Evolutionary conservation across 768 basidiomycete genomes (phyloP).

Genomic region (Sporobolomyces roseus): DNA sequence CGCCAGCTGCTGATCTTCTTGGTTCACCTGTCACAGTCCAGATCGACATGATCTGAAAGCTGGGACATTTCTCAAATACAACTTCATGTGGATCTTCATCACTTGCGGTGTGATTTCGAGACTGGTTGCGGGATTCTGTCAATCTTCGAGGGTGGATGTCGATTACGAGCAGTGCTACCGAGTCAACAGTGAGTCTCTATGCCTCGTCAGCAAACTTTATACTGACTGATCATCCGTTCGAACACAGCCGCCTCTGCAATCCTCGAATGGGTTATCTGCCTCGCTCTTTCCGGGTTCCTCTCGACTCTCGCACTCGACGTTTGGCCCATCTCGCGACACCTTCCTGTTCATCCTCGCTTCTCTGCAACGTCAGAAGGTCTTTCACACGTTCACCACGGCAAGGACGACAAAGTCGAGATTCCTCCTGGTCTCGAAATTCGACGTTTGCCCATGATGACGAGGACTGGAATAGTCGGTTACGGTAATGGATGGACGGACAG

Average conservation of each 20-base stretch:
- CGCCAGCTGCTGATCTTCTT: neutral
- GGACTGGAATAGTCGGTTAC: neutral
- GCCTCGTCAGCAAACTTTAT: too few species aligned
- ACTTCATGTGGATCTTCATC: neutral
- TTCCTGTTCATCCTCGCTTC: neutral
- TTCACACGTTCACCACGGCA: slow-evolving; percentile 6
- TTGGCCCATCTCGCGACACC: slow-evolving; percentile 23
- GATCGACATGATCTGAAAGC: slow-evolving; percentile 31
- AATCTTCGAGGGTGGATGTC: neutral
- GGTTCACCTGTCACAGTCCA: slow-evolving; percentile 4
- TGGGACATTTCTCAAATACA: slow-evolving; percentile 19
- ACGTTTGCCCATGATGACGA: slow-evolving; percentile 2
- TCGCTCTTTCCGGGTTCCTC: slow-evolving; percentile 10
- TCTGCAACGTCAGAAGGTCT: neutral
- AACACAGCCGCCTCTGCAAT: slow-evolving; percentile 27
- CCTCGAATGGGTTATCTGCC: slow-evolving; percentile 22
- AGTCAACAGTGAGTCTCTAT: slow-evolving; percentile 9
- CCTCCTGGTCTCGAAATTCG: neutral
- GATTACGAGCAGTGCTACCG: slow-evolving; percentile 16
- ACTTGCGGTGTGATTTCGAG: neutral
- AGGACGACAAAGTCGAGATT: slow-evolving; percentile 8
- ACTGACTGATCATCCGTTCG: too few species aligned
- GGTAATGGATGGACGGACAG: neutral
- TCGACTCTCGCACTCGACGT: slow-evolving; percentile 31
- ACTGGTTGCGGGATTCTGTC: slow-evolving; percentile 1